A percentile compares a stretch with the other conserved stretches of the same genome.
phyloP scores from a whole-genome alignment of 139 green algal species.

The Coelastrella sp. region DNA sequence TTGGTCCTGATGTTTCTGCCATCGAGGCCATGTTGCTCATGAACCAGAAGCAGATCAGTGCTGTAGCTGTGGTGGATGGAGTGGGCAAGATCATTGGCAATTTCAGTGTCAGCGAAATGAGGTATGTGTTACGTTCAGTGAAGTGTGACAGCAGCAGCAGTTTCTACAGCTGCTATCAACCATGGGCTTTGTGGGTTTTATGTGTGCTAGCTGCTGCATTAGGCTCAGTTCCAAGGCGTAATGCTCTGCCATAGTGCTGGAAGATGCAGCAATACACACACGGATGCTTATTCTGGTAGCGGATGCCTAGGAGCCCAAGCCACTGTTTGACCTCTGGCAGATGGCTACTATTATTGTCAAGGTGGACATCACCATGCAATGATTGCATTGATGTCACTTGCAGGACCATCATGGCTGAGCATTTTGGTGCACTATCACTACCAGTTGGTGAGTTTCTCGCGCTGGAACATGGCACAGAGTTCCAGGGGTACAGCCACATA shows the following conservation, averaged over 20 bases:
- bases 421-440: constrained; percentile 84
- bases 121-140: constrained; percentile 19
- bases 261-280: no score
- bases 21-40: constrained; percentile 75
- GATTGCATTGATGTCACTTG: constrained; percentile 32
- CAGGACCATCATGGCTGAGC: constrained; percentile 71
- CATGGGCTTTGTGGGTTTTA: background rate
- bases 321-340: no score
- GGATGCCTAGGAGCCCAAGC: no score
- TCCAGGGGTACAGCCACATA: constrained; percentile 49
- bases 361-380: no score
- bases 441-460: constrained; percentile 89
- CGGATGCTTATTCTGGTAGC: no score
- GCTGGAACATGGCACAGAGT: constrained; percentile 79
- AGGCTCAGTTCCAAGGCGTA: no score
- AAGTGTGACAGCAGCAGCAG: no score
- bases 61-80: constrained; percentile 64
- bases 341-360: no score
- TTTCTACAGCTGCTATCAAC: no score
- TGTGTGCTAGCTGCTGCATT: no score
- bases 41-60: constrained; percentile 55
- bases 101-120: constrained; percentile 68
- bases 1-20: constrained; percentile 63
- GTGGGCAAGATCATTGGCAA: constrained; percentile 69
- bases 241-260: no score